phyloP scores from a whole-genome alignment of 1,284 basidiomycete genomes.

The Pholiota adiposa region DNA sequence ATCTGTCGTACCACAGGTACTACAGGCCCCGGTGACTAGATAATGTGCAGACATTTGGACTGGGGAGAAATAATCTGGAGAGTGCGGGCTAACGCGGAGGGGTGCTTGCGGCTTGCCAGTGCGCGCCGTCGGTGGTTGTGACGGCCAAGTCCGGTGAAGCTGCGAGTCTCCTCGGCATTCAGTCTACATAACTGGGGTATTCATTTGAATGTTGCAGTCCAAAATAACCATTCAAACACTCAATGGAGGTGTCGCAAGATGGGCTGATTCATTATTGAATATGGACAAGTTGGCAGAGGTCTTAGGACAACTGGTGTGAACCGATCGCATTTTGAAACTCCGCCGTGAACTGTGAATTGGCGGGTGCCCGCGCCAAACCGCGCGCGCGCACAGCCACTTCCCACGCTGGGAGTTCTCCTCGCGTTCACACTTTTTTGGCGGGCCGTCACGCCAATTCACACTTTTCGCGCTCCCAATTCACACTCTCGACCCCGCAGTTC shows the following conservation, averaged over 20 bases:
- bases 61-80: background rate
- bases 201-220: background rate
- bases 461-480: background rate
- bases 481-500: background rate
- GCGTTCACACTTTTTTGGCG: background rate
- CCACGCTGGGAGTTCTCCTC: background rate
- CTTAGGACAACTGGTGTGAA: no score
- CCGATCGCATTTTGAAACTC: no score
- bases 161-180: background rate
- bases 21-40: no score
- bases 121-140: background rate
- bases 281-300: background rate
- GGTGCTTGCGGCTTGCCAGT: no score
- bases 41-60: no score
- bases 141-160: background rate
- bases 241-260: background rate
- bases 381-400: no score
- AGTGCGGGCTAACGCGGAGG: background rate
- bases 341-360: no score
- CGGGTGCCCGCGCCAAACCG: no score
- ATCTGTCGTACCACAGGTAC: no score
- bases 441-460: background rate
- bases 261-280: no score
- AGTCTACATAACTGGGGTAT: background rate
- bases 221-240: no score